Evolutionary conservation across 352 stramenopile species (phyloP).

Genomic region (Globisporangium paddicum): DNA sequence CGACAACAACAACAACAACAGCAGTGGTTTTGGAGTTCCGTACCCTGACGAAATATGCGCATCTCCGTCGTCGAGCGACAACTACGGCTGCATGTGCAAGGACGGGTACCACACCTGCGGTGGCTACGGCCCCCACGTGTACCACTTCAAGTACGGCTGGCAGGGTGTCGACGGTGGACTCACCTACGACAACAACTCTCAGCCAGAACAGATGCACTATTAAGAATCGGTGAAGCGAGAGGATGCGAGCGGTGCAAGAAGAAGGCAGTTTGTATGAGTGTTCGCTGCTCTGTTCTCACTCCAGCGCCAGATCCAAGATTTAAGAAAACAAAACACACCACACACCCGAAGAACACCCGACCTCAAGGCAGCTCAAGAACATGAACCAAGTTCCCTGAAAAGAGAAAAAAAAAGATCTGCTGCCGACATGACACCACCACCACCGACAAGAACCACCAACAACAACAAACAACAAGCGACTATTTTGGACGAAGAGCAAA

Average conservation of each 20-base stretch:
- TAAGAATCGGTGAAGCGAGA: background rate
- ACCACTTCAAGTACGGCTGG: conserved; percentile 85
- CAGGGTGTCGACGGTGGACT: conserved; percentile 46
- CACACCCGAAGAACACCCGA: background rate
- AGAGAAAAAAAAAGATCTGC: conserved; percentile 11
- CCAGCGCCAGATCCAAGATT: background rate
- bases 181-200: conserved; percentile 16
- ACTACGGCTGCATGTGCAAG: conserved; percentile 61
- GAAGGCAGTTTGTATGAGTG: conserved; percentile 14
- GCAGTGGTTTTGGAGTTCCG: conserved; percentile 21
- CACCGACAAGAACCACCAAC: background rate
- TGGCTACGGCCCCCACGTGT: conserved; percentile 42
- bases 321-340: conserved; percentile 2
- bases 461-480: conserved; percentile 5
- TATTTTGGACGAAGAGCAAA: conserved; percentile 10
- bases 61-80: conserved; percentile 62
- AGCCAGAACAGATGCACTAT: conserved; percentile 14
- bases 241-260: conserved; percentile 3
- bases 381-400: conserved; percentile 1
- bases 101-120: conserved; percentile 50
- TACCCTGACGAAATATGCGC: conserved; percentile 35
- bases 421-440: background rate
- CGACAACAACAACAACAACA: conserved; percentile 10
- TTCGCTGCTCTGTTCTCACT: conserved; percentile 1
- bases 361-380: background rate